Percentiles rank a stretch among this genome's conserved stretches.
These are phyloP conservation scores for Chamaecyparis obtusa DNA, from an alignment of 75 land plant genomes.

Conservation along the genomic window DNA sequence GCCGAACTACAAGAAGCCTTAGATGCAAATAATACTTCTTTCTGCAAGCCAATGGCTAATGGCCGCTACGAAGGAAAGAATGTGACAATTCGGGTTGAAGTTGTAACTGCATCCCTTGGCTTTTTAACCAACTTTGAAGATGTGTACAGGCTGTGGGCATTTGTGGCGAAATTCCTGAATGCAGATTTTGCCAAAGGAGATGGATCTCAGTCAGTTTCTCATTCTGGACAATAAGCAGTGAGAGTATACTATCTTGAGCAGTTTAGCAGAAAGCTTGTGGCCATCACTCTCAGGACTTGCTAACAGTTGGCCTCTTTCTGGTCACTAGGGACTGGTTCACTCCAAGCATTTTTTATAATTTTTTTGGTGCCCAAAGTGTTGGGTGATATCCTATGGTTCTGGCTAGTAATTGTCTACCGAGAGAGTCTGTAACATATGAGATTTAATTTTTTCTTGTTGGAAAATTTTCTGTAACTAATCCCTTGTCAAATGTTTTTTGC, in stretches of 20 bases:
- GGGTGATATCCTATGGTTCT: neutral
- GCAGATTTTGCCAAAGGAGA: constrained; percentile 49
- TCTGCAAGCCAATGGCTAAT: constrained; percentile 46
- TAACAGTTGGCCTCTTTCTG: neutral
- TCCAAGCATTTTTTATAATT: neutral
- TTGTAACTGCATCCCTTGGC: constrained; percentile 81
- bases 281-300: neutral
- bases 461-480: neutral
- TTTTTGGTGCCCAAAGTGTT: neutral
- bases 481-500: neutral
- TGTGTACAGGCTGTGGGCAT: constrained; percentile 83
- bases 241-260: neutral
- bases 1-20: constrained; percentile 27
- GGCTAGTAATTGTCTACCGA: neutral
- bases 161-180: constrained; percentile 80
- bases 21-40: constrained; percentile 27
- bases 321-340: neutral
- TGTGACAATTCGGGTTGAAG: constrained; percentile 45
- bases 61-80: constrained; percentile 39
- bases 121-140: constrained; percentile 85
- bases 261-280: neutral
- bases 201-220: constrained; percentile 14
- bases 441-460: neutral
- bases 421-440: neutral
- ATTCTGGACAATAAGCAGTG: neutral